Evolutionary conservation across 2,329 filamentous ascomycete genomes (phyloP), one percentile per base, ranked within the genome.

Genomic region (Zymoseptoria pseudotritici): DNA sequence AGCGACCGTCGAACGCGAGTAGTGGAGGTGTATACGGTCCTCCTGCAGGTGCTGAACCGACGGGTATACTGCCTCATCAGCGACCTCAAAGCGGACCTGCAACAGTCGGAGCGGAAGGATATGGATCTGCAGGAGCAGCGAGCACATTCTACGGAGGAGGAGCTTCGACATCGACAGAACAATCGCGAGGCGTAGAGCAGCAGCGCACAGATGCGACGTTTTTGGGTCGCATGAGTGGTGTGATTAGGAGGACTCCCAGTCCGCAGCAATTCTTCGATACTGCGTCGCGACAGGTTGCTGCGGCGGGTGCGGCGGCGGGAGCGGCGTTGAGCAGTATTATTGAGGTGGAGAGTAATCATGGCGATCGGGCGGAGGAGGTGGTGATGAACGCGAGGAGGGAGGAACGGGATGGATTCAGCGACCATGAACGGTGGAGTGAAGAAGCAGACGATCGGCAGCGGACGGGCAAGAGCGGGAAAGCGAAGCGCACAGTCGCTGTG

Each of bases 381-480:
- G 54, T 42, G n/a, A 29, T 29, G 26, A 29, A 29, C 8, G 61
- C 57, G n/a, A 60, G 61, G 31, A 36, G 61, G 22, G 65, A 69
- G 11, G 67, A 70, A 17, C 50, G 63, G 8, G 69, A 73, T 21
- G 66, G 70, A 9, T 76, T 75, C 58, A 75, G 72, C 64, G 93
- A 97, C 73, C 90, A 94, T 75, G 89, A 90, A 72, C 86, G 90
- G 56, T 97, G 93, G 93, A 91, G 88, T 13, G 91, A 97, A 74
- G 92, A 97, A 76, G 90, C 88, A 21, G 87, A 90, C 67, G 82
- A 88, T 54, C 85, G 88, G 66, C 53, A 22, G 62, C 58, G 22
- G 68, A 68, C n/a, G 55, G 62, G 62, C 56, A 67, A 67, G 61
- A 17, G 17, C 6, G 58, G 71, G 17, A 64, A 63, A 58, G 71